These are phyloP conservation scores for Edaphochlamys debaryana DNA, from an alignment of 139 green algal species.

Conservation along the genomic window DNA sequence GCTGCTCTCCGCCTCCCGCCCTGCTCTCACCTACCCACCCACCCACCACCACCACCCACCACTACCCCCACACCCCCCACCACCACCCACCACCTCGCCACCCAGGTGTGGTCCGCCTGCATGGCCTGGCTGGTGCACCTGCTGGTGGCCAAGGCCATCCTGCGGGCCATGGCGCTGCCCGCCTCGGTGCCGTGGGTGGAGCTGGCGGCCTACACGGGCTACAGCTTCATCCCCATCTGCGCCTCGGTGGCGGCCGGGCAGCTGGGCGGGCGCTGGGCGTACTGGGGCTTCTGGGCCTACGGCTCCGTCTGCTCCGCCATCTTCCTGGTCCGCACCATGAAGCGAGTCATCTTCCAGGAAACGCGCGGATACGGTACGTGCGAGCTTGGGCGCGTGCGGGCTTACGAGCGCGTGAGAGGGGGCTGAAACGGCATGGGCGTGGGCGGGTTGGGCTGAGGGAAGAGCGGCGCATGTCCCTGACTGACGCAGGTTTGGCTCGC, in stretches of 20 bases:
- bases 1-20: background rate
- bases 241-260: slow-evolving; percentile 38
- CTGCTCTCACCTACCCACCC: background rate
- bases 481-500: no score
- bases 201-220: slow-evolving; percentile 88
- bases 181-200: slow-evolving; percentile 82
- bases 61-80: background rate
- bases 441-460: no score
- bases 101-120: slow-evolving; percentile 59
- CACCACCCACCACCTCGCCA: background rate
- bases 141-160: slow-evolving; percentile 69
- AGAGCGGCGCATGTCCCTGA: no score
- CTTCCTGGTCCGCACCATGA: slow-evolving; percentile 95
- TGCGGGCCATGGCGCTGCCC: slow-evolving; percentile 72
- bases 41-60: no score
- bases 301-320: slow-evolving; percentile 80
- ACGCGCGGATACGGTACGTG: slow-evolving; percentile 70
- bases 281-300: slow-evolving; percentile 79
- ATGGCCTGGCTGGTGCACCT: slow-evolving; percentile 81
- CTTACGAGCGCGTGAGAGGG: no score
- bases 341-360: slow-evolving; percentile 90
- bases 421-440: no score
- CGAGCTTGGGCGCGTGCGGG: no score
- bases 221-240: slow-evolving; percentile 76
- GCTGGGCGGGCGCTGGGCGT: slow-evolving; percentile 66